These are phyloP conservation scores for Mucor piriformis DNA, from an alignment of 371 early-diverging fungal genomes.

Conservation along the genomic window DNA sequence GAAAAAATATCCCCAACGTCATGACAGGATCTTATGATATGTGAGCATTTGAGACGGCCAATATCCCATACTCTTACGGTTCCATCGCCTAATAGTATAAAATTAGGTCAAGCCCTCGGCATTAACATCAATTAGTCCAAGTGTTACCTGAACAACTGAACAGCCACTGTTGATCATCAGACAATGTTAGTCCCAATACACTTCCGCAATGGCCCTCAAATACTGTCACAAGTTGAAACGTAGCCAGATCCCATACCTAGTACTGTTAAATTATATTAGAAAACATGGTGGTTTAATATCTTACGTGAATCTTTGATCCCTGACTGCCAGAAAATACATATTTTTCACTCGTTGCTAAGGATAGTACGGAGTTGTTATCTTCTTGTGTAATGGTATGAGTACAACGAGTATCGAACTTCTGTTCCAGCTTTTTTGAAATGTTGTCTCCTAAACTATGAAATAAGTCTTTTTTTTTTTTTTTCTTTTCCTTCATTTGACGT, in stretches of 20 bases:
- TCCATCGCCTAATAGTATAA: constrained; percentile 73
- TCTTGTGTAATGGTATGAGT: constrained; percentile 66
- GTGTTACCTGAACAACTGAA: constrained; percentile 77
- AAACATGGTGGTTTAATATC: too few species aligned
- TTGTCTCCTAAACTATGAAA: neutral
- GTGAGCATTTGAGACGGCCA: constrained; percentile 56
- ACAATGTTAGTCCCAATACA: constrained; percentile 64
- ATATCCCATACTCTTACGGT: constrained; percentile 77
- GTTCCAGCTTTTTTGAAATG: neutral
- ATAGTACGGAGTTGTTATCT: constrained; percentile 67
- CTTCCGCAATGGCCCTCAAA: constrained; percentile 72
- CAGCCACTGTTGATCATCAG: constrained; percentile 54
- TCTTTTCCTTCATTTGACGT: neutral
- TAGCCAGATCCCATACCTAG: constrained; percentile 72
- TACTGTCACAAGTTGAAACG: constrained; percentile 59
- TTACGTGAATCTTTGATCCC: constrained; percentile 62
- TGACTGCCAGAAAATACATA: constrained; percentile 78
- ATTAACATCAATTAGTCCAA: too few species aligned
- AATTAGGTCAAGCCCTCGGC: too few species aligned
- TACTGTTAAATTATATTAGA: too few species aligned
- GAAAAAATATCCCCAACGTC: constrained; percentile 80
- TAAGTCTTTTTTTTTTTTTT: neutral
- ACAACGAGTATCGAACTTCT: constrained; percentile 33
- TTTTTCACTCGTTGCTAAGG: constrained; percentile 61
- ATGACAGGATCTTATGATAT: constrained; percentile 68